Evolutionary conservation across 257 asterid species (phyloP), one percentile per base, ranked within the genome.

Genomic region (Lithospermum erythrorhizon): DNA sequence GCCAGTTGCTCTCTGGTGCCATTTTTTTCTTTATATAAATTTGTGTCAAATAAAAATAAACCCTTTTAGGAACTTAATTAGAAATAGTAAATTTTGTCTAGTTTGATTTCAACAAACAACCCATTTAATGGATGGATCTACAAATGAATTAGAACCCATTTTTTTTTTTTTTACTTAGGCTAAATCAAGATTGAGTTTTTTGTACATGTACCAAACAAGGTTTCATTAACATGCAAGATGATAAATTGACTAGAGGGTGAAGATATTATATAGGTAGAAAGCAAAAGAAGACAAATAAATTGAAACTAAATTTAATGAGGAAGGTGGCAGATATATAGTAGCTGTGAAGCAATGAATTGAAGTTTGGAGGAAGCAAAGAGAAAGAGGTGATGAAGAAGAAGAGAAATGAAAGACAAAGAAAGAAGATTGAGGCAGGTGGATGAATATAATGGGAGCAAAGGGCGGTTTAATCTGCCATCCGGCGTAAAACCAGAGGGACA

Each of bases 391-490:
- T 63, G 59, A 60, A 55, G 81, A 65, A 58, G 57, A 53, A 68
- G 61, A 64, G 21, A 52, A 62, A 21, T 41, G 49, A 51, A 21
- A 11, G 51, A 22, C n/a, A 66, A 65, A 49, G 67, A 56, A 55
- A 41, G 45, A 57, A 54, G 52, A 3, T 27, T 3, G 32, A 64
- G 70, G 78, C 88, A 86, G 83, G 82, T 82, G 94, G 90, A 78
- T 79, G 85, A 77, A 82, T 83, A 77, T 83, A 83, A 81, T 73
- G 95, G 95, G 73, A 76, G 78, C 37, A 72, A 76, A 69, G 70
- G 78, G 91, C 94, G 95, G 94, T 79, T 84, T 77, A 62, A 62
- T 78, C 89, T 80, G 91, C 89, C 94, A 86, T 79, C 78, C 89
- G 95, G 97, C 94, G 89, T 73, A 71, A 78, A 75, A 69, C 64